Conservation (phyloP, 306 rosid species). For the Trifolium subterraneum region DNA sequence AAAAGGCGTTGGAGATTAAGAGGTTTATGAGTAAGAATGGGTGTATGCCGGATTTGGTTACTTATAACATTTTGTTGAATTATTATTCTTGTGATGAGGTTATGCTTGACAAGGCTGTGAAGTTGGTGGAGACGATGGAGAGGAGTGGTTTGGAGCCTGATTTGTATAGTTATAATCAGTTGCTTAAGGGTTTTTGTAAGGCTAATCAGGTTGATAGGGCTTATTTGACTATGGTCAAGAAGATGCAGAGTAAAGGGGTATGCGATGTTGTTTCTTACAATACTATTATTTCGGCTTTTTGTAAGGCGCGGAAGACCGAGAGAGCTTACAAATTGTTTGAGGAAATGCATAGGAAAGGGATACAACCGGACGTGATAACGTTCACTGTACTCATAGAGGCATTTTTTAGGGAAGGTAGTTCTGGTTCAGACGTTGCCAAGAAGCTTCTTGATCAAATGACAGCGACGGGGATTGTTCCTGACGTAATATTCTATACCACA, state of each 20-base stretch:
- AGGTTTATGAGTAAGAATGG: constrained; percentile 75
- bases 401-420: constrained; percentile 70
- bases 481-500: constrained; percentile 68
- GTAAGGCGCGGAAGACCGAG: constrained; percentile 55
- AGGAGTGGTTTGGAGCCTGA: constrained; percentile 73
- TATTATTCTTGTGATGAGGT: constrained; percentile 78
- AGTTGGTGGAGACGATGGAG: constrained; percentile 73
- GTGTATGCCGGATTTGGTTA: constrained; percentile 78
- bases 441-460: constrained; percentile 78
- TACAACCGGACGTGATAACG: constrained; percentile 76
- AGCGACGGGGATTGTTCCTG: constrained; percentile 61
- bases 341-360: constrained; percentile 80
- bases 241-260: constrained; percentile 68
- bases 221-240: constrained; percentile 61
- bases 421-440: constrained; percentile 59
- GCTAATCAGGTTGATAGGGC: constrained; percentile 70
- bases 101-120: constrained; percentile 66
- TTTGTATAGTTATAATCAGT: constrained; percentile 76
- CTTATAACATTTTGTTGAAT: constrained; percentile 81
- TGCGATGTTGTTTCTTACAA: constrained; percentile 85
- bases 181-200: constrained; percentile 78
- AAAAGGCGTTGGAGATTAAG: constrained; percentile 73
- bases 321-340: constrained; percentile 72
- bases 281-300: constrained; percentile 70
- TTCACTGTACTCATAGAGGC: constrained; percentile 77